These are phyloP conservation scores for Annona squamosa DNA, from an alignment of 164 flowering plant species.

Conservation along the genomic window DNA sequence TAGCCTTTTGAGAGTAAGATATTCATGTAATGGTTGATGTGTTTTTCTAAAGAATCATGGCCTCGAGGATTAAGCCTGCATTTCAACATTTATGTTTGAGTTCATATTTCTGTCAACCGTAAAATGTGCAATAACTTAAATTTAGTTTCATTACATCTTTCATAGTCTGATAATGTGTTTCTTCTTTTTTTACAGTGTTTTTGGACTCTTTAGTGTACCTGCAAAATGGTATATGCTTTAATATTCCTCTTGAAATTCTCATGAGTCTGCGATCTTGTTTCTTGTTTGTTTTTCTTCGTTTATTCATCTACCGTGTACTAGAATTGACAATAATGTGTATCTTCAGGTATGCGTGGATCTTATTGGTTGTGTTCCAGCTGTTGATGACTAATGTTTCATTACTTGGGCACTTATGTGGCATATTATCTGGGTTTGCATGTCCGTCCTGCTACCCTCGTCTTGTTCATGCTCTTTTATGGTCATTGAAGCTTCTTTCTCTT, in stretches of 20 bases:
- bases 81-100: not conserved
- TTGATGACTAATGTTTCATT: constrained; percentile 89
- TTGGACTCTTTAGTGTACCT: constrained; percentile 94
- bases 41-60: not conserved
- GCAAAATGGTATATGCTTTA: constrained; percentile 60
- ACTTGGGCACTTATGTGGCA: constrained; percentile 96
- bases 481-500: not conserved
- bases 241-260: not conserved
- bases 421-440: constrained; percentile 98
- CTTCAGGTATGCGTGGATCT: constrained; percentile 86
- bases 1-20: not conserved
- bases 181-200: constrained; percentile 59
- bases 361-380: constrained; percentile 80
- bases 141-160: not conserved
- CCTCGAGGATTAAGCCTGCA: not conserved
- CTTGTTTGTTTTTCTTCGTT: not conserved
- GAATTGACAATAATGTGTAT: constrained; percentile 7
- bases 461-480: not conserved
- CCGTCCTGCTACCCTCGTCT: constrained; percentile 18
- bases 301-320: not conserved
- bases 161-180: constrained; percentile 8
- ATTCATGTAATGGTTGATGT: not conserved
- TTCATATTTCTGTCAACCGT: not conserved
- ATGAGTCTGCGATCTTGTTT: not conserved
- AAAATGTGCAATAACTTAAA: constrained; percentile 3